Percentiles rank a stretch among this genome's conserved stretches.
Conservation (phyloP, 768 basidiomycete species). For the Fistulinella prunicolor region DNA sequence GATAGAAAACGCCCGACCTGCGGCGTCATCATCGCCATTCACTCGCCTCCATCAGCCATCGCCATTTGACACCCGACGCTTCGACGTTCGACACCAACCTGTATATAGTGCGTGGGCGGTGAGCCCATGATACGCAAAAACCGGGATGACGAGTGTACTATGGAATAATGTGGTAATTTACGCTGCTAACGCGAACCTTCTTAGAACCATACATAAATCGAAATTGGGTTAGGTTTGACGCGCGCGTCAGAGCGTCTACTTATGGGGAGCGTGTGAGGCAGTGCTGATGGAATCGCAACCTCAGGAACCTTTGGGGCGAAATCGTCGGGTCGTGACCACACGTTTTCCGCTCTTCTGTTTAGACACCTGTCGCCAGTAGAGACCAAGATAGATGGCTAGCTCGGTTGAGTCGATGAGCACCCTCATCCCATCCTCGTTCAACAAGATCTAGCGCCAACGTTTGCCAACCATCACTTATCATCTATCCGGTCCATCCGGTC, state of each 20-base stretch:
- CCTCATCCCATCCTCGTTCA: not conserved
- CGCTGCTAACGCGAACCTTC: too few species aligned
- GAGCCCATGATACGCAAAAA: not conserved
- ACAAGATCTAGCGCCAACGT: not conserved
- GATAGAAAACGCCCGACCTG: too few species aligned
- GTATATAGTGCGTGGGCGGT: not conserved
- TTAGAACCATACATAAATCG: too few species aligned
- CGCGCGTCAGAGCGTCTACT: too few species aligned
- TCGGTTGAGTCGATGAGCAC: slow-evolving; percentile 5
- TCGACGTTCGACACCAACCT: not conserved
- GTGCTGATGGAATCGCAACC: too few species aligned
- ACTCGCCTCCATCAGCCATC: not conserved
- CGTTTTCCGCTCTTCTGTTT: slow-evolving; percentile 4
- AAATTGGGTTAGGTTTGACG: too few species aligned
- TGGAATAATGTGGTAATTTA: too few species aligned
- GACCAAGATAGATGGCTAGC: slow-evolving; percentile 7
- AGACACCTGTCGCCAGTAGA: slow-evolving; percentile 6
- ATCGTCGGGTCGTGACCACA: not conserved
- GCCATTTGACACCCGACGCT: not conserved
- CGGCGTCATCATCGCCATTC: too few species aligned
- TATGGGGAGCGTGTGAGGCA: too few species aligned
- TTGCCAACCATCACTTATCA: too few species aligned
- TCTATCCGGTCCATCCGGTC: not conserved
- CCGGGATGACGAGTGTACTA: not conserved
- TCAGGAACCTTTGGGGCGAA: not conserved